A percentile compares a stretch with the other conserved stretches of the same genome.
Conservation (phyloP, 208 protist species). For the Crithidia bombi region DNA sequence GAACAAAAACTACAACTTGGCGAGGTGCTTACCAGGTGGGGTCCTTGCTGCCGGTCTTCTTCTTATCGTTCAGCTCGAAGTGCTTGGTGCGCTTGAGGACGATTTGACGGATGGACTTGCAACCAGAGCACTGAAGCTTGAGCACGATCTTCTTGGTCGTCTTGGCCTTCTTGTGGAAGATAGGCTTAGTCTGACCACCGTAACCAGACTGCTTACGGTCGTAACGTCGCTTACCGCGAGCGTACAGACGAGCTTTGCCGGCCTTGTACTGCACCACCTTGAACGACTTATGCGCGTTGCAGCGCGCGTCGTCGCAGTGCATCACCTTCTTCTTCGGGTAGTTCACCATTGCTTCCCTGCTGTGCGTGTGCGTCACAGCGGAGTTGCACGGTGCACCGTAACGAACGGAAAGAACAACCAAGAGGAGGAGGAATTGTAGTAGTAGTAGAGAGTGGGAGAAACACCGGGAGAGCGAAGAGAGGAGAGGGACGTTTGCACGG, state of each 20-base stretch:
- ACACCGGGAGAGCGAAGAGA: too few species aligned
- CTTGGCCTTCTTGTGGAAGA: constrained; percentile 99
- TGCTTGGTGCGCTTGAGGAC: constrained; percentile 98
- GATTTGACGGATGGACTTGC: constrained; percentile 95
- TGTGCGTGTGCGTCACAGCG: background rate
- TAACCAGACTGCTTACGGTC: constrained; percentile 99
- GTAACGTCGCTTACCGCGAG: constrained; percentile 99
- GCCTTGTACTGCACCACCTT: constrained; percentile 99
- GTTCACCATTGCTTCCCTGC: constrained; percentile 80
- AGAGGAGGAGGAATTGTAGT: background rate
- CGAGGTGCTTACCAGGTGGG: constrained; percentile 85
- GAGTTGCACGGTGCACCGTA: background rate
- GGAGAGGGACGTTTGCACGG: too few species aligned
- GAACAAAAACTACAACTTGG: background rate
- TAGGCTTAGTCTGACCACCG: constrained; percentile 99
- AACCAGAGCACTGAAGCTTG: constrained; percentile 98
- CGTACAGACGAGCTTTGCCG: constrained; percentile 98
- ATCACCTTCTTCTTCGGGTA: constrained; percentile 94
- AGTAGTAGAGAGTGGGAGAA: background rate
- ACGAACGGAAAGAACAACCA: background rate
- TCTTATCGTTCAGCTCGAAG: constrained; percentile 98
- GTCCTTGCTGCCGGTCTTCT: constrained; percentile 91
- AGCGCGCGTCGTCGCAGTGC: constrained; percentile 89
- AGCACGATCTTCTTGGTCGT: constrained; percentile 99
- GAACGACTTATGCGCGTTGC: constrained; percentile 97